These are phyloP conservation scores for Neoboletus subvelutipes DNA, from an alignment of 768 basidiomycete genomes.

Conservation along the genomic window DNA sequence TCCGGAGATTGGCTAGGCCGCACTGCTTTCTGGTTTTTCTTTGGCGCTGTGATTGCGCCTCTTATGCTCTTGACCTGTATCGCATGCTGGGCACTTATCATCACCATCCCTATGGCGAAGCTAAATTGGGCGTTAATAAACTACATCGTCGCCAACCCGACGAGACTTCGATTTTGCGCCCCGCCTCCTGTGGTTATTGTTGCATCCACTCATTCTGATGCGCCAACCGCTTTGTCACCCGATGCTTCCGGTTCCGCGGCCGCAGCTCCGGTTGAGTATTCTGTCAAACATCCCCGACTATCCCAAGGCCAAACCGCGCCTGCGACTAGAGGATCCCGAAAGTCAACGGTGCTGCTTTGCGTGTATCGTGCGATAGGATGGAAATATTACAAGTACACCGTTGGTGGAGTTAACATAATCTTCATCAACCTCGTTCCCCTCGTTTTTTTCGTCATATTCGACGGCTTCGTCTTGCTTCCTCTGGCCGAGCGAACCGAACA, in stretches of 20 bases:
- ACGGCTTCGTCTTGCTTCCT: constrained; percentile 79
- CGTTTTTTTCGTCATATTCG: constrained; percentile 95
- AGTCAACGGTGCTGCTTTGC: constrained; percentile 89
- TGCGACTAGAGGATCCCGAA: constrained; percentile 61
- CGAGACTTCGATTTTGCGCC: constrained; percentile 88
- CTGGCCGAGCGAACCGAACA: constrained; percentile 62
- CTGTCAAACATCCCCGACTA: constrained; percentile 71
- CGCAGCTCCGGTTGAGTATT: constrained; percentile 44
- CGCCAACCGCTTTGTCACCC: constrained; percentile 2
- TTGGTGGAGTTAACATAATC: constrained; percentile 97
- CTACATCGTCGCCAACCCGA: constrained; percentile 75
- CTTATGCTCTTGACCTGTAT: constrained; percentile 84
- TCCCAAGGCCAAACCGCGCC: constrained; percentile 90
- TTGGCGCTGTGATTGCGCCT: constrained; percentile 81
- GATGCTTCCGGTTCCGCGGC: constrained; percentile 11
- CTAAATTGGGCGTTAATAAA: constrained; percentile 93
- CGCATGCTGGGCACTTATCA: constrained; percentile 91
- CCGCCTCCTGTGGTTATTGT: constrained; percentile 70
- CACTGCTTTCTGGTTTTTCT: constrained; percentile 77
- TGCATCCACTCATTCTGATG: constrained; percentile 30
- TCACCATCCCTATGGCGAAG: constrained; percentile 98
- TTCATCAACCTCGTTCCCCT: constrained; percentile 94
- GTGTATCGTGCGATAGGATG: constrained; percentile 88
- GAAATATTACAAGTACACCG: constrained; percentile 98
- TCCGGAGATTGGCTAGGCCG: constrained; percentile 60